Conservation (phyloP, 176 grass and related monocot genomes). For the Tillandsia fasciculata region DNA sequence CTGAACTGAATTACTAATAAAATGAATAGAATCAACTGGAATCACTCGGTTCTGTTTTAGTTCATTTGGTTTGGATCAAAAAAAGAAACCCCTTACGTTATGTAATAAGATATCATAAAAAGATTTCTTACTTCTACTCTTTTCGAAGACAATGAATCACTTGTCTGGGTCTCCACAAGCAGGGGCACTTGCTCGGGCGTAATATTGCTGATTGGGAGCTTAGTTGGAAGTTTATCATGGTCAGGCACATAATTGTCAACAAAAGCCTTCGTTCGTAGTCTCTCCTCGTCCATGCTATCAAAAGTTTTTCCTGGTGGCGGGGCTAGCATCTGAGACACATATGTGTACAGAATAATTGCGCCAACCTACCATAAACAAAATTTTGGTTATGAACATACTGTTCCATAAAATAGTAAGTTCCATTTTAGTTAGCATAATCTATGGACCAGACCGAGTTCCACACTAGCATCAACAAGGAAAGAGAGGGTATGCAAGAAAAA, state of each 20-base stretch:
- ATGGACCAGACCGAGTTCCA: no score
- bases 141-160: constrained; percentile 9
- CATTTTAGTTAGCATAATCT: background rate
- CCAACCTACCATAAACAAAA: constrained; percentile 59
- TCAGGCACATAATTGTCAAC: constrained; percentile 27
- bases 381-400: background rate
- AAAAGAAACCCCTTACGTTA: no score
- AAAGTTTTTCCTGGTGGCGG: constrained; percentile 73
- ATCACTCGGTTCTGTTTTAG: no score
- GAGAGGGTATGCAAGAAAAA: no score
- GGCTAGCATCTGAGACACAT: constrained; percentile 98
- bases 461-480: no score
- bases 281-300: constrained; percentile 52
- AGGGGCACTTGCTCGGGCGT: constrained; percentile 52
- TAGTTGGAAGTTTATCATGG: constrained; percentile 30
- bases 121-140: constrained; percentile 12
- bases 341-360: constrained; percentile 96
- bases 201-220: constrained; percentile 18
- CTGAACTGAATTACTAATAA: no score
- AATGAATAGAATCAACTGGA: no score
- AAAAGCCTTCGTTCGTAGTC: constrained; percentile 33
- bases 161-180: constrained; percentile 12
- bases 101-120: background rate
- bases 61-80: no score
- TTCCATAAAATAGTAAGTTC: background rate